Evolutionary conservation across 1,284 basidiomycete species (phyloP), one percentile per base, ranked within the genome.

Genomic region (Wolfiporia cocos): DNA sequence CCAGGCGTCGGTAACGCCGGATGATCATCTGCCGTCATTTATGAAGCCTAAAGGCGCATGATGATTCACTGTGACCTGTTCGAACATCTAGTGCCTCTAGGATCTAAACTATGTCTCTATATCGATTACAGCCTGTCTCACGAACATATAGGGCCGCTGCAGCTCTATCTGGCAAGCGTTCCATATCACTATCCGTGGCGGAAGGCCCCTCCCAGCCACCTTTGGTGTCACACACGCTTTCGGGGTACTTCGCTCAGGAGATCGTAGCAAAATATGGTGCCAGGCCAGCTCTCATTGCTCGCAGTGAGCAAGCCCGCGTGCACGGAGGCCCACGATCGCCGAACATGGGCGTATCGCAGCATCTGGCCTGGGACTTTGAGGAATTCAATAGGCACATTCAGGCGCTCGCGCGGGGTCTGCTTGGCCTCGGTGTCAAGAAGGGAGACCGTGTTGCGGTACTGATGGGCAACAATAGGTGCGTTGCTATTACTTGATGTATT

Each of bases 401-500:
- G 37, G 78, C 81, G 3, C 69, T 90, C 5, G 79, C 87, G 2
- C 67, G 82, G 39, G 90, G 90, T 0, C 67, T 93, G 31, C 51
- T 87, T 7, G 62, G 59, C 2, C 63, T 90, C 55, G 89, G 87
- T 14, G 78, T 93, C 6, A 65, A 71, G 57, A 84, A 78, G 55
- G 90, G 88, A 0, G 87, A 92, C 52, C 68, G 89, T 19, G 80
- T 92, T 17, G 88, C 74, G 2, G 83, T 91, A 7, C 66, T 92
- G 36, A 87, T 92, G 86, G 86, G 86, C 3, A 89, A 87, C 49
- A 85, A 75, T 48, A 88, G 86, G 86, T 84, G 58, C 33, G 42
- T 41, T 7, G 7, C 9, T 15, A 19, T 29, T 10, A 3, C 11
- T 24, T 24, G 18, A 20, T 20, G 5, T n/a, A 3, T 11, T 34